Conservation (phyloP, 2,329 filamentous ascomycete species). For the Trichophyton equinum region DNA sequence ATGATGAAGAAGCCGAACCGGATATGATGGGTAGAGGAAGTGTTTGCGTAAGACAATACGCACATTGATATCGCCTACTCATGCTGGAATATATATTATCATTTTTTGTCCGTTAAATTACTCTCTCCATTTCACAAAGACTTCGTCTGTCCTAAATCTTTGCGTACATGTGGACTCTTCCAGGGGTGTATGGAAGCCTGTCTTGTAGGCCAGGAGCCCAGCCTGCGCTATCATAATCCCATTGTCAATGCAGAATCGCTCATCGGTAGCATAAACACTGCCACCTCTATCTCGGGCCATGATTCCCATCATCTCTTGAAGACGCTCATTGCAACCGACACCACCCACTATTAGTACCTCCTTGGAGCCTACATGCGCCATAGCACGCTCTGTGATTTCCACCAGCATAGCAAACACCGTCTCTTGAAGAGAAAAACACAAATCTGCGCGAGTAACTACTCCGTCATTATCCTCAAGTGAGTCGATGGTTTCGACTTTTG, state of each 20-base stretch:
- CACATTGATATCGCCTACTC: too few species aligned
- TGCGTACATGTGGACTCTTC: constrained; percentile 77
- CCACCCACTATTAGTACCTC: constrained; percentile 96
- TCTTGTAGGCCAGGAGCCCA: constrained; percentile 71
- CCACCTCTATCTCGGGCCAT: constrained; percentile 87
- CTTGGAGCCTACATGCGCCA: constrained; percentile 86
- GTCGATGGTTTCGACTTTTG: constrained; percentile 14
- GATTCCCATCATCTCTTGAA: constrained; percentile 96
- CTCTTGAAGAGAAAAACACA: constrained; percentile 92
- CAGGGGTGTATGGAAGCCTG: constrained; percentile 62
- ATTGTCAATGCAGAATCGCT: constrained; percentile 97
- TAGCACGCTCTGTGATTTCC: constrained; percentile 94
- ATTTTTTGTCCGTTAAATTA: constrained; percentile 16
- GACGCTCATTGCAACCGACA: constrained; percentile 83
- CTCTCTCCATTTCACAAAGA: constrained; percentile 67
- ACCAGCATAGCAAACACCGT: constrained; percentile 95
- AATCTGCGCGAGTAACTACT: constrained; percentile 58
- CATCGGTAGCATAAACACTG: constrained; percentile 86
- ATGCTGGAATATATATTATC: not conserved
- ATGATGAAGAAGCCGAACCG: too few species aligned
- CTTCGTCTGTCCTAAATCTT: constrained; percentile 70
- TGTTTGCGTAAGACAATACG: too few species aligned
- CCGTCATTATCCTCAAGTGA: not conserved
- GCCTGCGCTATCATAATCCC: constrained; percentile 99
- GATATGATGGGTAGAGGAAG: too few species aligned